Evolutionary conservation across 23 red algal species (phyloP), one percentile per base, ranked within the genome.

Genomic region (Pyropia haitanensis): DNA sequence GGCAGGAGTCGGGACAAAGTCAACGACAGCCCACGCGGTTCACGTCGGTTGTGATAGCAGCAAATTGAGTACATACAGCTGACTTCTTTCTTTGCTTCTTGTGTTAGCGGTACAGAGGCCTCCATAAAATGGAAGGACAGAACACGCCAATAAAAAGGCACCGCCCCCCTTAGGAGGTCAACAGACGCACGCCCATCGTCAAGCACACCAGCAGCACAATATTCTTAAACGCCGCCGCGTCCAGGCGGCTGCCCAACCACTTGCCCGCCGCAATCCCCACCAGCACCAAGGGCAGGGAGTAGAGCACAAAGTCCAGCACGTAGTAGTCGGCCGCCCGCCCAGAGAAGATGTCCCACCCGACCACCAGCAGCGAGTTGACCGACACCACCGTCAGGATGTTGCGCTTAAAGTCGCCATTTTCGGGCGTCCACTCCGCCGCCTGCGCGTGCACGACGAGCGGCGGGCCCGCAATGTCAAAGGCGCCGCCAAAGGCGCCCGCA

Each of bases 281-380:
- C 0, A 70, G 1, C 8, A 78, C 70, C 17, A 77, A 73, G 10
- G 86, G 86, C 16, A 81, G 58, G 20, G 75, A 68, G 56, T 69
- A 90, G 1, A 60, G 13, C 31, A 90, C 18, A 50, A 90, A 90
- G 23, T 81, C 68, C 30, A 52, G 18, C 21, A 80, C 71, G 57
- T 90, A 90, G 76, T 58, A 90, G 44, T 90, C 86, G 58, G 79
- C 76, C 44, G 79, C 29, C 10, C 86, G 74, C 6, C 86, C 86
- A 14, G 70, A 50, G 16, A 81, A 49, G 44, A 48, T 63, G 54
- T 90, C 86, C 64, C 57, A 75, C 49, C 72, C 14, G 15, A 90
- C 68, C 22, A 90, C 75, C 24, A 81, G 34, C 18, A 73, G 52
- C 51, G 75, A 75, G 59, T 90, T 90, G 28, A 80, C 65, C 51